Percentiles rank a stretch among this genome's conserved stretches.
phyloP scores from a whole-genome alignment of 129 eudicot species.

The Deinandra increscens region DNA sequence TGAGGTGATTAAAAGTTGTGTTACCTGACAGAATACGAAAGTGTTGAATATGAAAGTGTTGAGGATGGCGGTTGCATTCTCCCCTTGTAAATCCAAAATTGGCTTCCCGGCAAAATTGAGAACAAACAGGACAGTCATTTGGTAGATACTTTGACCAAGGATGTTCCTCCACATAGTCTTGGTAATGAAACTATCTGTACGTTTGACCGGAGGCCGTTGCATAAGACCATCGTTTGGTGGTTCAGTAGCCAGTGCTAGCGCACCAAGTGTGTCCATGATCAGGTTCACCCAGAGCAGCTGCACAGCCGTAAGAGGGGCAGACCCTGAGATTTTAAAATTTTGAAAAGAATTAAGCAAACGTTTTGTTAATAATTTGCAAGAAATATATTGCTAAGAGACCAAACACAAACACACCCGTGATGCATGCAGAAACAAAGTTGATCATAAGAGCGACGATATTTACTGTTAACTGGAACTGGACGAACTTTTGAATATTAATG shows the following conservation, averaged over 20 bases:
- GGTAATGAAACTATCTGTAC: constrained; percentile 62
- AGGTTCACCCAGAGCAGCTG: constrained; percentile 94
- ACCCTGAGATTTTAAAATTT: constrained; percentile 42
- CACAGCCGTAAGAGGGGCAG: constrained; percentile 87
- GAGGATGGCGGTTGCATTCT: constrained; percentile 43
- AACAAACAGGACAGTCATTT: constrained; percentile 54
- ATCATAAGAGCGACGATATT: constrained; percentile 87
- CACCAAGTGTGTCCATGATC: constrained; percentile 92
- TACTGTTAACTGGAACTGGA: constrained; percentile 88
- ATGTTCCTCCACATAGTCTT: constrained; percentile 84
- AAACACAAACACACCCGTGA: constrained; percentile 43
- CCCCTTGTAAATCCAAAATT: constrained; percentile 45
- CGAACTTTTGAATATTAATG: constrained; percentile 85
- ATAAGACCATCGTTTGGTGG: constrained; percentile 75
- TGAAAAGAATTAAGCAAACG: neutral
- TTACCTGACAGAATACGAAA: constrained; percentile 81
- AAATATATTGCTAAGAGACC: neutral
- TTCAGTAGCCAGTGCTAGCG: constrained; percentile 86
- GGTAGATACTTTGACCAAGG: constrained; percentile 73
- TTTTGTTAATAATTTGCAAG: neutral
- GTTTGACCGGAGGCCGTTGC: constrained; percentile 69
- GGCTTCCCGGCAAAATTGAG: constrained; percentile 60
- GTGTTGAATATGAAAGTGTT: constrained; percentile 82
- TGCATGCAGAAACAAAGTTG: constrained; percentile 90
- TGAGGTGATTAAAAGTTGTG: neutral